Conservation (phyloP, 768 basidiomycete genomes). For the Boletus huronensis region DNA sequence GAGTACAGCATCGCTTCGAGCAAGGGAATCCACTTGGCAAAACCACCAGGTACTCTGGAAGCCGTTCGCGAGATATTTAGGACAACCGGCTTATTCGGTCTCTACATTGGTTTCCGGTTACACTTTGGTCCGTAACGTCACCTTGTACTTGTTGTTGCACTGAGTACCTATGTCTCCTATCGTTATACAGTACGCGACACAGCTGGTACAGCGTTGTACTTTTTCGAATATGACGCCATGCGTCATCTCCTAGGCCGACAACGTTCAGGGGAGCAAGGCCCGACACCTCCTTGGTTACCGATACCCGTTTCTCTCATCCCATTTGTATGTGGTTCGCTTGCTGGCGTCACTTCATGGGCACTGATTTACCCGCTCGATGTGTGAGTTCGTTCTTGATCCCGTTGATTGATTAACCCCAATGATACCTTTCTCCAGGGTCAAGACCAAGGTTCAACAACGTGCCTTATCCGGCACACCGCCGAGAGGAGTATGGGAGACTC, state of each 20-base stretch:
- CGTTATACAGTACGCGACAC: conserved; percentile 74
- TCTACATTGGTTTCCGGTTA: conserved; percentile 83
- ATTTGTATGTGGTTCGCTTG: conserved; percentile 86
- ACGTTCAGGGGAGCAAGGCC: conserved; percentile 75
- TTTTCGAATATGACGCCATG: conserved; percentile 91
- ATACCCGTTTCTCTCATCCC: conserved; percentile 77
- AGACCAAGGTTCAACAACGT: conserved; percentile 95
- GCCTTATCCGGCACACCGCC: conserved; percentile 76
- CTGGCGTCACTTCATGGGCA: conserved; percentile 88
- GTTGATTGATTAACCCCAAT: background rate
- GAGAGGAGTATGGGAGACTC: conserved; percentile 69
- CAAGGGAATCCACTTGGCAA: conserved; percentile 65
- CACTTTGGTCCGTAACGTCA: conserved; percentile 64
- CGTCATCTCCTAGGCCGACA: conserved; percentile 79
- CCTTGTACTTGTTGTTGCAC: background rate
- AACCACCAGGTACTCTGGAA: conserved; percentile 73
- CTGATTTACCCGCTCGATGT: conserved; percentile 94
- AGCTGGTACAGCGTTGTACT: conserved; percentile 85
- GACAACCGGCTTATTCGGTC: conserved; percentile 56
- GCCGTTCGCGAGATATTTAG: conserved; percentile 79
- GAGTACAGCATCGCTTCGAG: conserved; percentile 87
- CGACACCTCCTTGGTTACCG: conserved; percentile 82
- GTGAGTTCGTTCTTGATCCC: conserved; percentile 42
- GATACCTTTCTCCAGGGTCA: conserved; percentile 51
- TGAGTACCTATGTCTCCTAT: conserved; percentile 6